Percentiles rank a stretch among this genome's conserved stretches.
phyloP scores from a whole-genome alignment of 495 filamentous ascomycete genomes.

The Articulospora tetracladia region DNA sequence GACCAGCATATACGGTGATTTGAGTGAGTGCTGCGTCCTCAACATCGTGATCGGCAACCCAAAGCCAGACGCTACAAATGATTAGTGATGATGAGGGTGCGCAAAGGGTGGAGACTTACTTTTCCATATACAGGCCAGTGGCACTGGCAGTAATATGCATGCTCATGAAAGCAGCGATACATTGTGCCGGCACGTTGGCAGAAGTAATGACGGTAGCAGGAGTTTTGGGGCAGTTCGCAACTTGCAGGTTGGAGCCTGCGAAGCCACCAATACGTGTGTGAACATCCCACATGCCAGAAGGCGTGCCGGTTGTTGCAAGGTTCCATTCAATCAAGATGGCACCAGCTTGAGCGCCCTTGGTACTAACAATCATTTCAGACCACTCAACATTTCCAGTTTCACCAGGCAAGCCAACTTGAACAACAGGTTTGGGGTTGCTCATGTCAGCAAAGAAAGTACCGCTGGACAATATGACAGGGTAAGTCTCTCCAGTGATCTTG shows the following conservation, averaged over 20 bases:
- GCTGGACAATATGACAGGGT: slow-evolving; percentile 38
- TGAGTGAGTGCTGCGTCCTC: slow-evolving; percentile 49
- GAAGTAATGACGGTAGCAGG: slow-evolving; percentile 8
- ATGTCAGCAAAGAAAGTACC: slow-evolving; percentile 36
- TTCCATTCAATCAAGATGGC: slow-evolving; percentile 56
- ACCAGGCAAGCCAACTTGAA: slow-evolving; percentile 23
- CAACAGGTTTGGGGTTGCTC: slow-evolving; percentile 33
- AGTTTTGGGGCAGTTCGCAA: slow-evolving; percentile 50
- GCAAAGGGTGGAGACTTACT: slow-evolving; percentile 27
- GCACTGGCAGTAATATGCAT: slow-evolving; percentile 61
- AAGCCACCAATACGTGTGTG: slow-evolving; percentile 72
- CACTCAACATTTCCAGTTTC: slow-evolving; percentile 19
- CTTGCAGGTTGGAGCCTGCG: slow-evolving; percentile 62
- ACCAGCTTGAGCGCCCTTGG: slow-evolving; percentile 57
- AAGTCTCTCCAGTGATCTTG: slow-evolving; percentile 43
- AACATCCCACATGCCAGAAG: slow-evolving; percentile 58
- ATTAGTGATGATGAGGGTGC: not conserved
- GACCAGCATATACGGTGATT: slow-evolving; percentile 66
- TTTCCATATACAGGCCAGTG: slow-evolving; percentile 57
- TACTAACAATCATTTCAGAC: slow-evolving; percentile 20
- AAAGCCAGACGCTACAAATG: slow-evolving; percentile 44
- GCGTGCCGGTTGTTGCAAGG: slow-evolving; percentile 27
- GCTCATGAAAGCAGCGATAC: slow-evolving; percentile 63
- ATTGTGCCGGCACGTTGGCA: slow-evolving; percentile 31
- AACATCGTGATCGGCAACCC: slow-evolving; percentile 73